Evolutionary conservation across 192 early-diverging fungal genomes (phyloP), one percentile per base, ranked within the genome.

Genomic region (Entomortierella beljakovae): DNA sequence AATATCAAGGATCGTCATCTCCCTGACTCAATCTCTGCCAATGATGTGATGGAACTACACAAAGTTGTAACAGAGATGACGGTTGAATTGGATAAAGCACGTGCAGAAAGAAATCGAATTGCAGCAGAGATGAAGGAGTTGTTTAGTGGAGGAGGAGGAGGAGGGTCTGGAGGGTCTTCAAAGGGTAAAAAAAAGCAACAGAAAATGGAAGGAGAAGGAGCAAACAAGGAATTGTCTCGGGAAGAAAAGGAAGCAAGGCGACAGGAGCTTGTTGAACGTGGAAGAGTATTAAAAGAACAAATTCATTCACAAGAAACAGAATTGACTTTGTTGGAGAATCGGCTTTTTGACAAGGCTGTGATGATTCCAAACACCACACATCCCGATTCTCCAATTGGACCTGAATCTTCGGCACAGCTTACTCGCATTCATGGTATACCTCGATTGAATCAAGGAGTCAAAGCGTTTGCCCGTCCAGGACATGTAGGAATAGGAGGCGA

Each of bases 311-410:
- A 82, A 8, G 91, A 95, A 49, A 37, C 65, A 0, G 54, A 80
- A 57, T 58, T 92, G 20, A 31, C 56, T 1, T 23, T 26, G 4
- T 37, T 96, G 2, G 89, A 96, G 57, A 50, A 67, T 3, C 48
- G 79, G n/a, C 64, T 96, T 61, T 81, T 70, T 18, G 60, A 85
- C 6, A 89, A 90, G 35, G 94, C 93, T 0, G 64, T 90, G 18
- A 82, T 87, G 63, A 84, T 98, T 7, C 94, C 96, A 25, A 98
- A 98, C 71, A 77, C 80, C 35, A 92, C 95, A 13, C 93, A 93
- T 57, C 88, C 92, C 6, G 73, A 83, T 31, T 81, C 86, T 1
- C 95, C 94, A 28, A 84, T 94, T 33, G 96, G 95, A 37, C 88
- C 86, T 53, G 93, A 95, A 69, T 74, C 82, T n/a, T 68, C 86